A percentile compares a stretch with the other conserved stretches of the same genome.
Evolutionary conservation across 164 flowering plant genomes (phyloP).

Genomic region (Liquidambar formosana): DNA sequence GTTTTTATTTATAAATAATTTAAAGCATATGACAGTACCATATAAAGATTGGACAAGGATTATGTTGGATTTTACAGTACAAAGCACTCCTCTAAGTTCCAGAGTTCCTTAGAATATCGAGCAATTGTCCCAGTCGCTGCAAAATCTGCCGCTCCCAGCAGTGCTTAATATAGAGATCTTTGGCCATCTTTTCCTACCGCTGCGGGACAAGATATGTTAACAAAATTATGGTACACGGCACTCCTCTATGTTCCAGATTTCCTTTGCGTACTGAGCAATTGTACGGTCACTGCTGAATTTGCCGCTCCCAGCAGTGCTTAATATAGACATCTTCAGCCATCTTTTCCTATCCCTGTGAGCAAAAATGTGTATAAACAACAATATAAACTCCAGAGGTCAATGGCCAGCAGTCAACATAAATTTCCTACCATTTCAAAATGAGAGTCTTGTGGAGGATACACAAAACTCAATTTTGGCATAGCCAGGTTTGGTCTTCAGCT

Average conservation of each 20-base stretch:
- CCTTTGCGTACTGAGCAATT: slow-evolving; percentile 84
- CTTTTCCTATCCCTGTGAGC: slow-evolving; percentile 70
- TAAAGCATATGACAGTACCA: too few relatives aligned
- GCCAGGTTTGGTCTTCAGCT: too few relatives aligned
- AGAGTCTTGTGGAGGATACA: too few relatives aligned
- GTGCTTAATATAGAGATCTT: slow-evolving; percentile 96
- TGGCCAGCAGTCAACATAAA: not conserved
- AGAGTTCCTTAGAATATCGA: slow-evolving; percentile 89
- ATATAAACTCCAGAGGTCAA: not conserved
- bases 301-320: slow-evolving; percentile 95
- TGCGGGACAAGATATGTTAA: slow-evolving; percentile 39
- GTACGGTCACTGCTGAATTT: slow-evolving; percentile 97
- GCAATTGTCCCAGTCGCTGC: slow-evolving; percentile 93
- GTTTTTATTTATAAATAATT: too few relatives aligned
- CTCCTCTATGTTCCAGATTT: slow-evolving; percentile 85
- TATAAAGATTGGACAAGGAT: too few relatives aligned
- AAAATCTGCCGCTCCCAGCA: slow-evolving; percentile 91
- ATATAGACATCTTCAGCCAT: slow-evolving; percentile 91
- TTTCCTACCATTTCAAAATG: too few relatives aligned
- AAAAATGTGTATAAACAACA: not conserved
- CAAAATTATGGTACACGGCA: slow-evolving; percentile 62
- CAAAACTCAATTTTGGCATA: too few relatives aligned
- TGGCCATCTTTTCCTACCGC: slow-evolving; percentile 80
- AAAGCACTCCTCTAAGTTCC: slow-evolving; percentile 78
- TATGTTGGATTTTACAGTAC: slow-evolving; percentile 72